phyloP scores from a whole-genome alignment of 2,329 filamentous ascomycete species.

The Blastomyces gilchristii region DNA sequence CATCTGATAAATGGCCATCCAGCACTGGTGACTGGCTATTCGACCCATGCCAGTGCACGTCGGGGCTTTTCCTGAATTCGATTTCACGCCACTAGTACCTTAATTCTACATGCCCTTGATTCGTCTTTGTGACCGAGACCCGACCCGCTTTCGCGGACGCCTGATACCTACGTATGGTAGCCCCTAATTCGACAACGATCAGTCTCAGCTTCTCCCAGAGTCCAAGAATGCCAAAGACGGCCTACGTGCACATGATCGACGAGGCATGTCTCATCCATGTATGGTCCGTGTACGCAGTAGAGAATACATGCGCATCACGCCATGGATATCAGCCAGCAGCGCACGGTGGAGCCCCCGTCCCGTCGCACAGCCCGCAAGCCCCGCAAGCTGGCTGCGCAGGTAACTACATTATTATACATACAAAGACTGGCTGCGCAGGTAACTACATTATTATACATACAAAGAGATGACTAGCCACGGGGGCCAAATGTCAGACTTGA shows the following conservation, averaged over 20 bases:
- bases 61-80: background rate
- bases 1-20: background rate
- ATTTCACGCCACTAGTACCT: background rate
- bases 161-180: background rate
- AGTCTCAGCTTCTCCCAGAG: background rate
- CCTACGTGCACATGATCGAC: background rate
- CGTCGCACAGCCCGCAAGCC: background rate
- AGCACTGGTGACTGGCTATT: background rate
- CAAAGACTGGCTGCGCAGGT: background rate
- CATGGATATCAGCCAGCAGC: background rate
- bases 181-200: background rate
- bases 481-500: background rate
- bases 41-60: conserved; percentile 1
- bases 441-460: background rate
- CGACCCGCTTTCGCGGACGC: background rate
- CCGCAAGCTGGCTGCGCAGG: too few species aligned
- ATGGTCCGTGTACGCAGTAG: background rate
- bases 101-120: background rate
- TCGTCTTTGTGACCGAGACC: background rate
- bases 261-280: background rate
- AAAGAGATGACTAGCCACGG: background rate
- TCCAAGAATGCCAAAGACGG: background rate
- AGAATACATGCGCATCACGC: background rate
- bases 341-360: background rate
- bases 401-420: too few species aligned